Conservation (phyloP, 2,329 filamentous ascomycete species). For the Pseudopyricularia javanii region DNA sequence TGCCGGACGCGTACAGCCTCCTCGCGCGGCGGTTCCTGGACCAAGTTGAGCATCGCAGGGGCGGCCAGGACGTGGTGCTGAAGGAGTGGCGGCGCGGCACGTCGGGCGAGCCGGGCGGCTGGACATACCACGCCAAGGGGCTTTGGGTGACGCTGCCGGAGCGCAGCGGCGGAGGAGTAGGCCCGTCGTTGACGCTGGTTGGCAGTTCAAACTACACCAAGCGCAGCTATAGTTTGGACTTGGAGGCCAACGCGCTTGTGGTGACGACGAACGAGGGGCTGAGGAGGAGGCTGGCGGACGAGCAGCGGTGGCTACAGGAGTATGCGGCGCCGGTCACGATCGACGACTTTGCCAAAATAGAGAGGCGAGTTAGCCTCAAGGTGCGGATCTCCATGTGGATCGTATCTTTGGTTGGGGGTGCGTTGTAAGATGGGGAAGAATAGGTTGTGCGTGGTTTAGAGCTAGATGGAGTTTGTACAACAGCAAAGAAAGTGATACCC, state of each 20-base stretch:
- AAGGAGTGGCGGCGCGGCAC: conserved; percentile 83
- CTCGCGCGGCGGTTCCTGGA: conserved; percentile 73
- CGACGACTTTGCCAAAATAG: conserved; percentile 68
- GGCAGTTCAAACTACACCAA: conserved; percentile 96
- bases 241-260: conserved; percentile 80
- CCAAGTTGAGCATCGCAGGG: conserved; percentile 19
- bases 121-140: conserved; percentile 98
- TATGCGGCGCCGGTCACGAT: conserved; percentile 56
- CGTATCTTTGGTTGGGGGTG: conserved; percentile 73
- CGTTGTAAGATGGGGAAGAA: conserved; percentile 49
- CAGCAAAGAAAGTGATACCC: not conserved
- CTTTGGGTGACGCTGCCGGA: conserved; percentile 70
- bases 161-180: conserved; percentile 23
- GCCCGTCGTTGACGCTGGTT: conserved; percentile 69
- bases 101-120: conserved; percentile 69
- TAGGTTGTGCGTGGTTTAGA: not conserved
- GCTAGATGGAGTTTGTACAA: not conserved
- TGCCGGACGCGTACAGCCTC: conserved; percentile 85
- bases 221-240: conserved; percentile 79
- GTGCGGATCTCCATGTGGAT: conserved; percentile 92
- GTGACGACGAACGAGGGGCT: conserved; percentile 66
- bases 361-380: conserved; percentile 73
- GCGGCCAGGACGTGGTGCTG: conserved; percentile 41
- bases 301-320: conserved; percentile 69
- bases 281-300: conserved; percentile 61